Evolutionary conservation across 495 filamentous ascomycete genomes (phyloP), one percentile per base, ranked within the genome.

Genomic region (Glutinoglossum americanum): DNA sequence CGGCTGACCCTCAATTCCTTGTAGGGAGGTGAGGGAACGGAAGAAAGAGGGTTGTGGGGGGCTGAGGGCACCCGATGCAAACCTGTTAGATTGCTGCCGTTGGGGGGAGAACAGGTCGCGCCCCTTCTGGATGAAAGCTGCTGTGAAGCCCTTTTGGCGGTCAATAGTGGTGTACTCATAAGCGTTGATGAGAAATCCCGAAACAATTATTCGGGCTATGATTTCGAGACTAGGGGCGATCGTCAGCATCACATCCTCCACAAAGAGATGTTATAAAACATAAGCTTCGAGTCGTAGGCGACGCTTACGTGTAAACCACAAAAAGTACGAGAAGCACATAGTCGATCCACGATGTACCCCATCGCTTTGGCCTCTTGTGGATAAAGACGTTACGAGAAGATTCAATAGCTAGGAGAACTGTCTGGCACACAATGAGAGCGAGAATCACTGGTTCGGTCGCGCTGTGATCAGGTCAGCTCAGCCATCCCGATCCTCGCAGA

Each of bases 171-270:
- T 90, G 65, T 90, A 93, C 67, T 89, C 89, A 19, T 73, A 70
- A 6, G 89, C 79, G 67, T 99, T 99, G 56, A 93, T 72, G 41
- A 99, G 73, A 56, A 96, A 80, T 5, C 92, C 92, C 0, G 93
- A 97, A 11, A 99, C 92, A 59, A 97, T 80, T 39, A 86, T 80
- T 59, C 86, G 81, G 55, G 84, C 81, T 49, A 80, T 68, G 28
- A 92, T 77, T 66, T 99, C 92, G 19, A 93, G 66, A 8, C 48
- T 59, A 13, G 10, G 17, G n/a, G 13, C 10, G 8, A 33, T 21
- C 1, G 56, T 68, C 54, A 68, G 25, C 28, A 53, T 30, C 15
- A 7, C 8, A 33, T n/a, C n/a, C n/a, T 37, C 28, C 3, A 15
- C n/a, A 15, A 23, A 11, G n/a, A 9, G 21, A 53, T 15, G 21